Evolutionary conservation across 2,329 filamentous ascomycete species (phyloP), one percentile per base, ranked within the genome.

Genomic region (Nemania serpens): DNA sequence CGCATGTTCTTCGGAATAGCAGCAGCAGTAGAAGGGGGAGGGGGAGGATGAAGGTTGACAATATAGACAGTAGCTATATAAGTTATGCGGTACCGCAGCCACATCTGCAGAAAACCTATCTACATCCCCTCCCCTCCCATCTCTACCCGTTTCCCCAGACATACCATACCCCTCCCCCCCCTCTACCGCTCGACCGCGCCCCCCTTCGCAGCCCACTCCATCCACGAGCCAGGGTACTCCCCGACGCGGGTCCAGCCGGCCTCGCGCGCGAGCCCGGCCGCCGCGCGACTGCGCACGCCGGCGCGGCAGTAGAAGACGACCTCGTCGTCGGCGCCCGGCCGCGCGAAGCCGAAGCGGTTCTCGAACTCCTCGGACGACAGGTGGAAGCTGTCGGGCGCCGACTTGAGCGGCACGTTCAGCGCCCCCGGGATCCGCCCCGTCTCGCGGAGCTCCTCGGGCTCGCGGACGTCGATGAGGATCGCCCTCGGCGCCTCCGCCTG

Each of bases 261-360:
- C 72, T 90, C 84, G 69, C 81, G 80, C 33, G 95, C 95, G 74
- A 97, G 76, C 66, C 84, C 82, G 6, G 93, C 93, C 6, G 93
- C 93, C 0, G 90, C 85, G 47, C 82, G 81, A 68, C 91, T 92
- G 73, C 95, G 82, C 65, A 98, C 91, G 2, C 95, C 95, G 0
- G 93, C 88, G 79, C 92, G 96, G 78, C 95, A 99, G 76, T 97
- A 98, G 71, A 98, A 95, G 3, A 98, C 82, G 13, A 97, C 75
- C 66, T 85, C 80, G 25, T 42, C 53, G 20, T 53, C 63, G 0
- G 18, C 48, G 2, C 12, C 11, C 4, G 89, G 93, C 62, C 91
- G 90, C 61, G 82, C 78, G 71, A 90, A 96, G 3, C 92, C 93
- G 75, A 92, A 93, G 15, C 88, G 79, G 62, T 92, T 91, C 72